Evolutionary conservation across 352 stramenopile genomes (phyloP).

Genomic region (Globisporangium irregulare): DNA sequence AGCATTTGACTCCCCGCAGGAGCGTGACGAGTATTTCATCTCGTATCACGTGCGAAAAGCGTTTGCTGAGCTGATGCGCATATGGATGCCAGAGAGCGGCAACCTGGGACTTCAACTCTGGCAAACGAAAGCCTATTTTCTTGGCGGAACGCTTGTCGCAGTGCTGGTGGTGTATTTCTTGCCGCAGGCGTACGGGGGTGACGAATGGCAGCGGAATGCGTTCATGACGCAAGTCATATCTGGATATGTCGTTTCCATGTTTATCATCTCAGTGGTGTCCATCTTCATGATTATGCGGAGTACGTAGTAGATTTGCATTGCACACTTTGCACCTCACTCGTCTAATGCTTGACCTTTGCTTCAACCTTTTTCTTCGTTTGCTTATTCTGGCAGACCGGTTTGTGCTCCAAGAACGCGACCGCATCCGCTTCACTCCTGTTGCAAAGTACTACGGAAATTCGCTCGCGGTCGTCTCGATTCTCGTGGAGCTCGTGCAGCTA

Average conservation of each 20-base stretch:
- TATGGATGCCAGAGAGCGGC: slow-evolving; percentile 65
- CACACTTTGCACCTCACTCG: not conserved
- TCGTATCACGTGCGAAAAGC: slow-evolving; percentile 42
- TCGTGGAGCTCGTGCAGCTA: slow-evolving; percentile 55
- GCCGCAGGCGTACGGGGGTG: not conserved
- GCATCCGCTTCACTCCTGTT: slow-evolving; percentile 41
- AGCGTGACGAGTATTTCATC: slow-evolving; percentile 40
- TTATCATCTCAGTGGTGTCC: slow-evolving; percentile 31
- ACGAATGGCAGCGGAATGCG: slow-evolving; percentile 20
- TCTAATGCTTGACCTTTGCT: not conserved
- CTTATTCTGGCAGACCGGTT: slow-evolving; percentile 37
- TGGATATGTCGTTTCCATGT: slow-evolving; percentile 32
- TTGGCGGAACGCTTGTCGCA: slow-evolving; percentile 28
- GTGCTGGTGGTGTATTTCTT: slow-evolving; percentile 19
- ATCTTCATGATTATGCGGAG: slow-evolving; percentile 21
- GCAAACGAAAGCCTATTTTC: slow-evolving; percentile 39
- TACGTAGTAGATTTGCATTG: slow-evolving; percentile 11
- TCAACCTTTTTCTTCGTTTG: not conserved
- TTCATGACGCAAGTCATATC: slow-evolving; percentile 44
- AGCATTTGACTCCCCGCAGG: slow-evolving; percentile 29
- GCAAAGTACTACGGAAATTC: slow-evolving; percentile 52
- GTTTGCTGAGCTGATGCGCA: slow-evolving; percentile 36
- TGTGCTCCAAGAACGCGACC: slow-evolving; percentile 47
- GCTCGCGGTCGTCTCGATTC: slow-evolving; percentile 35
- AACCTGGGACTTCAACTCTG: slow-evolving; percentile 45